Evolutionary conservation across 2,329 filamentous ascomycete species (phyloP), one percentile per base, ranked within the genome.

Genomic region (Colletotrichum agaves): DNA sequence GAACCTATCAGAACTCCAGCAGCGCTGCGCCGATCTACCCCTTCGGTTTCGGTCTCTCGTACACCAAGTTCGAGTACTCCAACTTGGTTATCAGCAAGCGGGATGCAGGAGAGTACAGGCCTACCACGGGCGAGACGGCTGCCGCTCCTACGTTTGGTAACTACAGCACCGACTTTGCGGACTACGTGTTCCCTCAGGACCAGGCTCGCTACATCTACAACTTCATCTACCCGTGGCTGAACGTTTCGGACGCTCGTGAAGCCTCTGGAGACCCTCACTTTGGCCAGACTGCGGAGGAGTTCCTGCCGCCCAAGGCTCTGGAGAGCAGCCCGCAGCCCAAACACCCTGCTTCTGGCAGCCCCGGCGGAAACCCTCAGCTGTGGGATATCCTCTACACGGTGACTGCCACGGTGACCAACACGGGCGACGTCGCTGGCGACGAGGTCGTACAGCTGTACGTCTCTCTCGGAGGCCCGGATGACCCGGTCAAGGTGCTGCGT

Each of bases 371-470:
- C 79, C 81, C 74, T 76, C 84, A 76, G 63, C 85, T 94, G 2
- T 94, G 88, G 81, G 91, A 93, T 69, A 81, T 89, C 1, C 74
- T 93, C 52, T 93, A 90, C 82, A 88, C 83, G 11, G 87, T 92
- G 17, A 87, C 87, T 0, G 90, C 88, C 0, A 88, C 86, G 15
- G 85, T 96, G 70, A 90, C 84, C 71, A 96, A 97, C 83, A 92
- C 87, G 3, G 93, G 93, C 37, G 74, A 78, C 0, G 72, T 88
- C 0, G 82, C 78, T 1, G 91, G 91, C 31, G 91, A 93, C 44
- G 91, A 93, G 75, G 85, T 96, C 1, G 85, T 90, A 0, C 93
- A 96, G 82, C 80, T 94, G 13, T 95, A 98, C 78, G 76, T 98
- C 61, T 89, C 86, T 33, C 91, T 97, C 2, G 95, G 94, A 56